phyloP scores from a whole-genome alignment of 352 stramenopile genomes.

The Phytopythium chamaehyphon region DNA sequence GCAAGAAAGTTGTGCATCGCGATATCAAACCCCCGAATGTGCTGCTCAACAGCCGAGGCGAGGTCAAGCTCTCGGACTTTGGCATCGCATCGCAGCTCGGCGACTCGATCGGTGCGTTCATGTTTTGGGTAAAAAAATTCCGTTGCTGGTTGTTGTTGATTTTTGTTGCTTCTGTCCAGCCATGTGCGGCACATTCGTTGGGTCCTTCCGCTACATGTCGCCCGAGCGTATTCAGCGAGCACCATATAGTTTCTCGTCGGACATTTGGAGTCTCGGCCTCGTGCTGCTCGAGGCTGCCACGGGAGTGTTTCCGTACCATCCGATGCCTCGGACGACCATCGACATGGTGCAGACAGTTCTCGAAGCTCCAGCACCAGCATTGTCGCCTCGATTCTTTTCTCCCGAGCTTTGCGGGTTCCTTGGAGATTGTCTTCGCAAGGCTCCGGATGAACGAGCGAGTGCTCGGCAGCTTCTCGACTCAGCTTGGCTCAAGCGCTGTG shows the following conservation, averaged over 20 bases:
- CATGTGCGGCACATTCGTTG: conserved; percentile 93
- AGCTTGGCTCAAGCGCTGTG: conserved; percentile 66
- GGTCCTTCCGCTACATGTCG: conserved; percentile 92
- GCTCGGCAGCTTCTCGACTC: conserved; percentile 63
- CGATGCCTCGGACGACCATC: conserved; percentile 75
- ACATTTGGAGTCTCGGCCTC: conserved; percentile 93
- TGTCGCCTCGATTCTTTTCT: conserved; percentile 69
- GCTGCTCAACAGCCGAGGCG: conserved; percentile 86
- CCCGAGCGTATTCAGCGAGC: conserved; percentile 88
- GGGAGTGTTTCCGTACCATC: conserved; percentile 84
- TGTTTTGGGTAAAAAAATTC: neutral
- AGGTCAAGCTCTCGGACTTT: conserved; percentile 97
- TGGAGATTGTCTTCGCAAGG: conserved; percentile 56
- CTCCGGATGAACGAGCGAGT: conserved; percentile 54
- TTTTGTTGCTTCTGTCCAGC: conserved; percentile 28
- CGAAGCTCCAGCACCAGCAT: conserved; percentile 58
- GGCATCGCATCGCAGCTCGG: conserved; percentile 88
- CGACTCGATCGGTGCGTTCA: conserved; percentile 72
- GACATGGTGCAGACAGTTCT: conserved; percentile 82
- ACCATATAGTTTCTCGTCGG: conserved; percentile 87
- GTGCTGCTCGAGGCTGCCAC: conserved; percentile 90
- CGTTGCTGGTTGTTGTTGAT: neutral
- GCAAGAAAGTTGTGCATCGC: conserved; percentile 88
- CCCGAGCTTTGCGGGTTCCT: conserved; percentile 73
- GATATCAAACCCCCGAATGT: conserved; percentile 98